Percentiles rank a stretch among this genome's conserved stretches.
Evolutionary conservation across 2,329 filamentous ascomycete species (phyloP).

Genomic region (Calonectria naviculata): DNA sequence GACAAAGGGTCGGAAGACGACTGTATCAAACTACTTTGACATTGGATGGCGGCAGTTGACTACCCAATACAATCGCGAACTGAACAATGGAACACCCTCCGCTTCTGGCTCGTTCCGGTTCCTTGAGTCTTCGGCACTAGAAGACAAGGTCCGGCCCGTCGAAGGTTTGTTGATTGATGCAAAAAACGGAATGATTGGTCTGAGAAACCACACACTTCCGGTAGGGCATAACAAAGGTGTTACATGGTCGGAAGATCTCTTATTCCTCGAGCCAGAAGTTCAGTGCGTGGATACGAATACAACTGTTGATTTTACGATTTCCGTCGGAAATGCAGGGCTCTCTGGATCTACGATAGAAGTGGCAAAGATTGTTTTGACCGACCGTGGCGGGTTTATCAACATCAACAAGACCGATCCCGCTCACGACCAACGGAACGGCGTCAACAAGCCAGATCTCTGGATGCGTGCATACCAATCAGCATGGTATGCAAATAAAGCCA

Average conservation of each 20-base stretch:
- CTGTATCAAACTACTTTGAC: constrained; percentile 32
- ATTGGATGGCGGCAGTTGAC: constrained; percentile 47
- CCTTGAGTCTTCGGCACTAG: constrained; percentile 43
- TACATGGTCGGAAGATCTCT: constrained; percentile 58
- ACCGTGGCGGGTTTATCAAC: constrained; percentile 56
- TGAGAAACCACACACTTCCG: constrained; percentile 58
- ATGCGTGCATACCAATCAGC: constrained; percentile 56
- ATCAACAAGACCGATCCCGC: constrained; percentile 48
- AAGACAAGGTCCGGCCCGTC: constrained; percentile 45
- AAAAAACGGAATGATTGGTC: constrained; percentile 53
- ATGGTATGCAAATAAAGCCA: constrained; percentile 52
- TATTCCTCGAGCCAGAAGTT: constrained; percentile 59
- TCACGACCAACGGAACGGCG: constrained; percentile 42
- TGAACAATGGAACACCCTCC: constrained; percentile 46
- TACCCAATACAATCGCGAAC: constrained; percentile 27
- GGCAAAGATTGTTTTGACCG: constrained; percentile 46
- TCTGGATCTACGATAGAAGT: constrained; percentile 9
- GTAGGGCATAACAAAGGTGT: constrained; percentile 45
- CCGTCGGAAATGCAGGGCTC: background rate
- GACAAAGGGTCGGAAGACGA: constrained; percentile 25
- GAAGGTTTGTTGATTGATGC: constrained; percentile 58
- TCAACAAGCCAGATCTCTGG: constrained; percentile 48
- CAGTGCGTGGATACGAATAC: constrained; percentile 55
- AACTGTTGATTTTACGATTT: constrained; percentile 53
- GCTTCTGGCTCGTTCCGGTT: constrained; percentile 38